Evolutionary conservation across 139 green algal species (phyloP), one percentile per base, ranked within the genome.

Genomic region (Monoraphidium neglectum): DNA sequence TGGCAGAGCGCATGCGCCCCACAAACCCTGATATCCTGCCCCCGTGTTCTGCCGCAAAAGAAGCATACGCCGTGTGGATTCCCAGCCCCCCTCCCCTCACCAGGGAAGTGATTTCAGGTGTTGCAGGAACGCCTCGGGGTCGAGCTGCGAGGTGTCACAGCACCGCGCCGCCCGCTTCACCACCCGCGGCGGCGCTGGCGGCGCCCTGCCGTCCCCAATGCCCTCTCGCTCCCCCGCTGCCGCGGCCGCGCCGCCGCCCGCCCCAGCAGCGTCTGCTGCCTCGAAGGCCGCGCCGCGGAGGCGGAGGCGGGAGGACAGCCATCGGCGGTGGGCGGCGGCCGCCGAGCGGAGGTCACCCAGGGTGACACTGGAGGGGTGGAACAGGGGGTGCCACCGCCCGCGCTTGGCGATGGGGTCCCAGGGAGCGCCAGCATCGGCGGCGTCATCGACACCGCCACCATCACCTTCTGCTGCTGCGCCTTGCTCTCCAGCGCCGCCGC

Each of bases 61-160:
- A n/a, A n/a, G n/a, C n/a, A n/a, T n/a, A n/a, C n/a, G n/a, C n/a
- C n/a, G n/a, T n/a, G n/a, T n/a, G n/a, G n/a, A n/a, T n/a, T n/a
- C n/a, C n/a, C n/a, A n/a, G n/a, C n/a, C n/a, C n/a, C n/a, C n/a
- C n/a, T n/a, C n/a, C n/a, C n/a, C n/a, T n/a, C n/a, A n/a, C n/a
- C 83, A 93, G 2, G 70, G 54, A 37, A 92, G 77, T 28, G 40
- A 23, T 76, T 84, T 61, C 15, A 97, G 81, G 76, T 97, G 92
- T 4, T 76, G 61, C 70, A 95, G 62, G 51, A 95, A 85, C 37
- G 64, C 70, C 4, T 53, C 4, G 3, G 82, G 59, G 23, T 43
- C 36, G 77, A 94, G 78, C 47, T 70, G 68, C 2, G 56, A 80
- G 26, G 74, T 87, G 70, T 84, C 77, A 1, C 37, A 62, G 74